Evolutionary conservation across 2,329 filamentous ascomycete species (phyloP), one percentile per base, ranked within the genome.

Genomic region (Rutstroemia sp.): DNA sequence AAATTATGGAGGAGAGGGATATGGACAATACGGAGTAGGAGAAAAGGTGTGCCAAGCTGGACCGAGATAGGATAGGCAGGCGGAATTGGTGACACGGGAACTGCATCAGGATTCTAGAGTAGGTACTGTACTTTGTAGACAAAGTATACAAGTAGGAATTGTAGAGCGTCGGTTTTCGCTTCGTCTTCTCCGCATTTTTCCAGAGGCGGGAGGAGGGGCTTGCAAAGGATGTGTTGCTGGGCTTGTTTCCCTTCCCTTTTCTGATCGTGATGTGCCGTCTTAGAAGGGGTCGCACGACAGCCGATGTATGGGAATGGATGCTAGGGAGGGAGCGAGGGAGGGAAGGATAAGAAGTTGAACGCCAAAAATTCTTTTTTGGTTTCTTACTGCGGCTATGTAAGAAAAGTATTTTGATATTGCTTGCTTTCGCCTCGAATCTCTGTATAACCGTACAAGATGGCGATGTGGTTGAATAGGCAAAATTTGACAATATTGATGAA

Each of bases 321-420:
- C 17, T 21, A 47, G 7, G 23, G 23, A 23, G 23, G 23, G 23
- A 23, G 17, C 19, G 21, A 21, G 23, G 23, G 8, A 47, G 17
- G 44, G 21, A 42, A n/a, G 39, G 39, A 42, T 42, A n/a, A 42
- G 16, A 42, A 42, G 51, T 12, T 52, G 34, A 12, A 52, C 17
- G 25, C 45, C 34, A 21, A 27, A 27, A 27, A 27, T 5, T 10
- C 39, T 40, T 27, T 45, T 39, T 36, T 6, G 45, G n/a, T 10
- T 45, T 54, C 52, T 54, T 54, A 42, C n/a, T 54, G 52, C 52
- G 52, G 52, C 52, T 48, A 49, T 25, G 12, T 39, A 36, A 30
- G 27, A 49, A 48, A 48, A 40, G 27, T 16, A 19, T 30, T 30
- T n/a, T 19, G 21, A 19, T 38, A 17, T n/a, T 42, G 36, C 36